A percentile compares a stretch with the other conserved stretches of the same genome.
These are phyloP conservation scores for Dactylellina sp. DNA, from an alignment of 2,329 filamentous ascomycete genomes.

Conservation along the genomic window DNA sequence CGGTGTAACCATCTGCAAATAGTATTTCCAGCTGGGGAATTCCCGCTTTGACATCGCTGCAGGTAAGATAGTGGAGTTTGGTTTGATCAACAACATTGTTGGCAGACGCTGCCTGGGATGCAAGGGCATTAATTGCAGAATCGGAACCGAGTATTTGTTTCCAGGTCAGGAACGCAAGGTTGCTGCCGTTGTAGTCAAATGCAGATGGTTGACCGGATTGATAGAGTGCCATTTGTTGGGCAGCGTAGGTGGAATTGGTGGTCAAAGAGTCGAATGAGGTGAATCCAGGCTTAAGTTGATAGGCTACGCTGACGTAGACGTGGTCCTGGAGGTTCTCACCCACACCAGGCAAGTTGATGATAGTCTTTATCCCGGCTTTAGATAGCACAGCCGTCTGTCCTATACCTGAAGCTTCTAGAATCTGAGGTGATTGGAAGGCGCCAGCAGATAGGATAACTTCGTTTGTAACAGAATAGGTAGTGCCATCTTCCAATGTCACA, in stretches of 20 bases:
- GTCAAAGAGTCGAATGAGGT: slow-evolving; percentile 81
- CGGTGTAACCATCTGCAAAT: slow-evolving; percentile 61
- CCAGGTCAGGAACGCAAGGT: slow-evolving; percentile 91
- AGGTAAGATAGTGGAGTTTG: slow-evolving; percentile 36
- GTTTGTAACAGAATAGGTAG: slow-evolving; percentile 65
- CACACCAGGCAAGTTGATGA: slow-evolving; percentile 71
- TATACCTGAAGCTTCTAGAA: slow-evolving; percentile 71
- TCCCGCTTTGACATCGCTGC: slow-evolving; percentile 22
- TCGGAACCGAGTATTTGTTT: slow-evolving; percentile 88
- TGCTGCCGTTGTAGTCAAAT: slow-evolving; percentile 68
- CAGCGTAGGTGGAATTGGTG: slow-evolving; percentile 60
- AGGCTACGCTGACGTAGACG: slow-evolving; percentile 72
- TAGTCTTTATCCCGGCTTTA: slow-evolving; percentile 69
- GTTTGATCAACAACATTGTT: slow-evolving; percentile 36
- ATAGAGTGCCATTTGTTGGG: slow-evolving; percentile 51
- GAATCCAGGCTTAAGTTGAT: slow-evolving; percentile 84
- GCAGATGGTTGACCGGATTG: slow-evolving; percentile 46
- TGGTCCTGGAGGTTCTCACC: slow-evolving; percentile 74
- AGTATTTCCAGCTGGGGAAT: slow-evolving; percentile 52
- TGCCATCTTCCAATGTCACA: slow-evolving; percentile 72
- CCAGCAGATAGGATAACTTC: slow-evolving; percentile 86
- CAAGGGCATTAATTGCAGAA: slow-evolving; percentile 64
- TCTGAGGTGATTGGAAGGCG: slow-evolving; percentile 81
- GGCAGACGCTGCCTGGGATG: slow-evolving; percentile 13
- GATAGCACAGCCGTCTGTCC: slow-evolving; percentile 70